phyloP scores from a whole-genome alignment of 257 asterid genomes.

The Oldenlandia corymbosa region DNA sequence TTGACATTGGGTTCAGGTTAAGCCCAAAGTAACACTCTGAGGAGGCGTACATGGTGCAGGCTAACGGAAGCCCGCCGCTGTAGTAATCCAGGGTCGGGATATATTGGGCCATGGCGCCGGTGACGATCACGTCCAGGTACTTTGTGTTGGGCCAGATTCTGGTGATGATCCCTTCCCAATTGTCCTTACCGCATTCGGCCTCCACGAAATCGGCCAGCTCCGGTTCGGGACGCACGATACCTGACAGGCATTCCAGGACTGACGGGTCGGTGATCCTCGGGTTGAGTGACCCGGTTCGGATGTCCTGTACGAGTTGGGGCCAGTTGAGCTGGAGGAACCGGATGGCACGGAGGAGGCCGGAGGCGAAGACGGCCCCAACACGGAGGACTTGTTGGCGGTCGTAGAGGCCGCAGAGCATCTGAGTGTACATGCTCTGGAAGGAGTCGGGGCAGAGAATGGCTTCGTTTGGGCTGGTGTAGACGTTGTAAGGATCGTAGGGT shows the following conservation, averaged over 20 bases:
- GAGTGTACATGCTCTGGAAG: constrained; percentile 93
- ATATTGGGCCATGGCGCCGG: constrained; percentile 98
- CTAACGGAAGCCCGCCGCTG: constrained; percentile 74
- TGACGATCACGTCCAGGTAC: constrained; percentile 83
- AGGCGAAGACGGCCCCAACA: constrained; percentile 91
- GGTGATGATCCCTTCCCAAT: constrained; percentile 78
- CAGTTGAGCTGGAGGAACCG: constrained; percentile 88
- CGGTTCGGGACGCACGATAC: constrained; percentile 43
- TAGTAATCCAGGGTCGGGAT: constrained; percentile 88
- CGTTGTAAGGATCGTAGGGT: constrained; percentile 86
- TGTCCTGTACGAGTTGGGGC: constrained; percentile 50
- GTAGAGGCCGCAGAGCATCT: constrained; percentile 91
- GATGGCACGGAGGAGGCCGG: constrained; percentile 97
- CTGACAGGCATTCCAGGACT: constrained; percentile 42
- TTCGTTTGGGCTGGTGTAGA: constrained; percentile 91
- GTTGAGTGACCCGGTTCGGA: constrained; percentile 60
- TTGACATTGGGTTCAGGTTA: constrained; percentile 87
- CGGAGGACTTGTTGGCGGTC: constrained; percentile 86
- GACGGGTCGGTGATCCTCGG: constrained; percentile 46
- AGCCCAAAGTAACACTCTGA: constrained; percentile 94
- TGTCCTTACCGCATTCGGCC: constrained; percentile 48
- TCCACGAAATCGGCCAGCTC: constrained; percentile 49
- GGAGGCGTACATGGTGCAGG: constrained; percentile 95
- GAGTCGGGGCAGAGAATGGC: constrained; percentile 89
- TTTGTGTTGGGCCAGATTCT: constrained; percentile 91